Base-by-base conservation (phyloP, 352 stramenopile genomes). In the Phytophthora cactorum region DNA sequence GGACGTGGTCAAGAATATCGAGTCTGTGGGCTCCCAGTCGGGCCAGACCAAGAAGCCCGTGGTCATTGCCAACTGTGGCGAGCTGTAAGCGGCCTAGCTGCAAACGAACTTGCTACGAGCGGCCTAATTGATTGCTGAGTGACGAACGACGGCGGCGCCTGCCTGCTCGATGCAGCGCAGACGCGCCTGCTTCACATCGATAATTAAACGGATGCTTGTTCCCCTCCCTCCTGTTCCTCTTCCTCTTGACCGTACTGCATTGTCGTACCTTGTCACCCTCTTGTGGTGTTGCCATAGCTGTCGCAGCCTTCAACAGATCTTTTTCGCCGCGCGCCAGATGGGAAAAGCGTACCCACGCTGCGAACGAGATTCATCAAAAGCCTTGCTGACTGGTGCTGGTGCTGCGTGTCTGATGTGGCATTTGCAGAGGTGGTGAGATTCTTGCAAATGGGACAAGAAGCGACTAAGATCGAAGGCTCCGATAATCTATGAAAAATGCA, bases 1-100 rank as follows among this genome's bases (percentile, higher is more conserved):
- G 84, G 96, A 99, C 70, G 83, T 99, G 57, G 95, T 99, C n/a
- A 96, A 98, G 75, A 88, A 78, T 58, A 99, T 99, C 60, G 98
- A 99, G 82, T 51, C 45, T 5, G 85, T 99, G 46, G 98, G 98
- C 73, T 98, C 87, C 60, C 86, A 97, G 76, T 97, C 79, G 70
- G 98, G 98, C 65, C 75, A 83, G 61, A 98, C 97, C 56, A 92
- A 82, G 59, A 78, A 91, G 72, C 72, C 82, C 41, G 95, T 99
- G 52, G 83, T 98, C 39, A 78, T 99, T 64, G 96, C 91, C 66
- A 92, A 99, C 80, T 99, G 89, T 74, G 98, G 98, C 71, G 86
- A 99, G 83, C 80, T 99, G 17, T 78, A 78, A 74, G 41, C 25
- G 46, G 34, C 28, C 9, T 39, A 28, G 28, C 52, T 41, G 52